Base-by-base conservation (phyloP, 371 early-diverging fungal genomes). In the Mucor mucedo region DNA sequence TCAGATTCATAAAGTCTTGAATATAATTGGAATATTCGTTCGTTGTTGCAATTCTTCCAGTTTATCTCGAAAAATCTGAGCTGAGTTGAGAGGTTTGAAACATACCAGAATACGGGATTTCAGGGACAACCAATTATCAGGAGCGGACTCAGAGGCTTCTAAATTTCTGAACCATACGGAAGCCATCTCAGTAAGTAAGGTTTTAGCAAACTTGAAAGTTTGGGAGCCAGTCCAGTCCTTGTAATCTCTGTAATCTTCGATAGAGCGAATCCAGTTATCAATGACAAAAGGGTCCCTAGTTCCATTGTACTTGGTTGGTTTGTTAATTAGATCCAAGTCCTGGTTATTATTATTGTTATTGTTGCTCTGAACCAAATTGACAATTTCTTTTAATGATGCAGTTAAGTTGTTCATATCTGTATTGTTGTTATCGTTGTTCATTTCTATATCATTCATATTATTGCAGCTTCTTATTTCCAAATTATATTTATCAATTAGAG, bases 251-350 rank as follows among this genome's bases (percentile, higher is more conserved):
- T 55, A 55, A 13, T 55, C 42, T 0, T 40, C 13, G 29, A 55
- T 42, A 2, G 55, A 40, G 10, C 4, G 16, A 11, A 42, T 41
- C 55, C 42, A 55, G 3, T 39, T 9, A 27, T 55, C 55, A 41
- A 55, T 55, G 4, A 42, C 8, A 40, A 40, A 40, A 11, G 55
- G 55, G 28, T 42, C 55, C 4, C 55, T 16, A 7, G 55, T 41
- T 11, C 55, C 55, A 55, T 42, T 40, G 40, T 42, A 55, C 14
- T 55, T 41, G 0, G 8, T 7, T 29, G 42, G 55, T 42, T 55
- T 55, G 5, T 55, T 40, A 9, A 55, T 5, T 28, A 55, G 42
- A 2, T 55, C 55, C 28, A 55, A 29, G 13, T 28, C 42, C n/a
- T n/a, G 16, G 16, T 21, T 5, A 42, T 42, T n/a, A n/a, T n/a